Evolutionary conservation across 2,329 filamentous ascomycete species (phyloP), one percentile per base, ranked within the genome.

Genomic region (Clonostachys sp.): DNA sequence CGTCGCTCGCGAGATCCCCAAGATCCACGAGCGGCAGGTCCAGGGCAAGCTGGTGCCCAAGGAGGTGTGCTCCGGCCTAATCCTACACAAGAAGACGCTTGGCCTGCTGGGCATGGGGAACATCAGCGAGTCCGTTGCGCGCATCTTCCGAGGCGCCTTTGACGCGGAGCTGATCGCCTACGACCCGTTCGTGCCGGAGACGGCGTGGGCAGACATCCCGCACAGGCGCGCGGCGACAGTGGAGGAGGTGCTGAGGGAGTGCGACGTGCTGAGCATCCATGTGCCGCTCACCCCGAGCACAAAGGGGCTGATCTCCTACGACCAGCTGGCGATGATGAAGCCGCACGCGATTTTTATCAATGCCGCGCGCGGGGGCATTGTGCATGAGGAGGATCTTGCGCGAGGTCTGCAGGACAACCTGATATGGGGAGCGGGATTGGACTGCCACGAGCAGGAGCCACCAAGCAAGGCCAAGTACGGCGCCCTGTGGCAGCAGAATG

Each of bases 51-150:
- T 53, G 0, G 60, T 68, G 0, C 60, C 58, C 12, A 74, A 73
- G 52, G 68, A 72, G 47, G 62, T 57, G 2, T 74, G 70, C 50
- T 65, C 59, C 1, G 71, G 71, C 0, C 41, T 73, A 2, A 60
- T 63, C 7, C 53, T 70, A 3, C 52, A 62, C 20, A 46, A 53
- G 13, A 67, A 62, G 51, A 65, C 61, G 0, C 55, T 70, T 6
- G 67, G 67, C 2, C 60, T 70, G 5, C 54, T 71, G 0, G 66
- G 66, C 1, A 70, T 69, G 65, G 67, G 67, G 1, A 63, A 68
- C 3, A 68, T 70, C 24, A 67, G 66, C 1, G 59, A 59, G 24
- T 58, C 50, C 0, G 61, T 69, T 2, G 67, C 65, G 1, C 52
- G 55, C 10, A 68, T 68, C 16, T 70, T 68, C 50, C 55, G 57